phyloP scores from a whole-genome alignment of 2,329 filamentous ascomycete species.

The Cryoendolithus antarcticus region DNA sequence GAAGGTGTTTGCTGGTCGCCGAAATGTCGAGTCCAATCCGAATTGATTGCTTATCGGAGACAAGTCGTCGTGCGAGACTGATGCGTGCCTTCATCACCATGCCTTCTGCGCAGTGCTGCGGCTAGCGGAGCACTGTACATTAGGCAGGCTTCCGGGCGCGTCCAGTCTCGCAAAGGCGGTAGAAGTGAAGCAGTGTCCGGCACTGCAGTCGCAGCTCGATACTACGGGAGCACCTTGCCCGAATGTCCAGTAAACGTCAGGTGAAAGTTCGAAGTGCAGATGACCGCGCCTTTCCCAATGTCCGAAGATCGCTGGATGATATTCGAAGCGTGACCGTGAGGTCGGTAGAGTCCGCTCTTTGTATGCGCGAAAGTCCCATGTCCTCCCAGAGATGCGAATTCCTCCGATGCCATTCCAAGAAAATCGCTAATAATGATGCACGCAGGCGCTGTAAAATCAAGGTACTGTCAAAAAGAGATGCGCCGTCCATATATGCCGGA shows the following conservation, averaged over 20 bases:
- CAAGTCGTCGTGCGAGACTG: constrained; percentile 3
- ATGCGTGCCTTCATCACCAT: constrained; percentile 8
- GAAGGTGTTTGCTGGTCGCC: constrained; percentile 8
- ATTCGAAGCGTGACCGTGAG: too few species aligned
- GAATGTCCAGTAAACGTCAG: too few species aligned
- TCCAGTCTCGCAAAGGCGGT: too few species aligned
- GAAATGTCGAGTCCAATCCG: constrained; percentile 7
- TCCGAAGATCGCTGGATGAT: too few species aligned
- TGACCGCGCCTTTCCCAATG: too few species aligned
- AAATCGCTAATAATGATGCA: constrained; percentile 2
- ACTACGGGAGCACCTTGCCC: too few species aligned
- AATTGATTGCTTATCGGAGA: constrained; percentile 3
- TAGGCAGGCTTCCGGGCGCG: constrained; percentile 5
- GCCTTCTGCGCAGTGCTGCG: constrained; percentile 1
- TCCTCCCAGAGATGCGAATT: constrained; percentile 7
- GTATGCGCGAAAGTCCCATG: background rate
- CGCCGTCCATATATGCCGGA: constrained; percentile 42
- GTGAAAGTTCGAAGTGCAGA: too few species aligned
- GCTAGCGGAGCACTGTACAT: constrained; percentile 1
- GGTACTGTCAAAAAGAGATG: constrained; percentile 28
- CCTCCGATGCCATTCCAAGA: constrained; percentile 5
- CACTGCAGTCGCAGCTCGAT: too few species aligned
- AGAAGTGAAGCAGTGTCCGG: too few species aligned
- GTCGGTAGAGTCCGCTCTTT: too few species aligned
- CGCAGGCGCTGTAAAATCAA: constrained; percentile 5